Evolutionary conservation across 148 eudicot genomes (phyloP).

Genomic region (Heliosperma pusillum): DNA sequence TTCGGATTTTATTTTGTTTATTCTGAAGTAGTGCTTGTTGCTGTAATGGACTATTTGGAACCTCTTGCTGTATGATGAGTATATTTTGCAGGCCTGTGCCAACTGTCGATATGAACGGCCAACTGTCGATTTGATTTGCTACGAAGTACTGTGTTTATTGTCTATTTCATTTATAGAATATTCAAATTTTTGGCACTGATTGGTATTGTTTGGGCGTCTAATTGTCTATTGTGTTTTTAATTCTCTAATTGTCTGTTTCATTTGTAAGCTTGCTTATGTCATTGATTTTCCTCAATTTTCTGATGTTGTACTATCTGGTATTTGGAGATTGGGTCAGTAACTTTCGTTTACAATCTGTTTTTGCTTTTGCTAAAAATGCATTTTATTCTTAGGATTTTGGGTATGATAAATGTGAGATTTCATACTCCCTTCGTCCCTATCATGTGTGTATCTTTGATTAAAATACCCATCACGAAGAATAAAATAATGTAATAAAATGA

Average conservation of each 20-base stretch:
- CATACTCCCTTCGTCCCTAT: no score
- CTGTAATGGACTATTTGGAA: neutral
- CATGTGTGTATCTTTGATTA: no score
- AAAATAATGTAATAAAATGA: no score
- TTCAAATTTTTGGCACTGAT: neutral
- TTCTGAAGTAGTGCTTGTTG: neutral
- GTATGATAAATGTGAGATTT: neutral
- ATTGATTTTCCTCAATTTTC: no score
- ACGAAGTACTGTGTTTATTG: neutral
- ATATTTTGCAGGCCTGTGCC: neutral
- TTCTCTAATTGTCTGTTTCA: neutral
- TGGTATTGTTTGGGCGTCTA: neutral
- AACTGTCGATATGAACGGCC: neutral
- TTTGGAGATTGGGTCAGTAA: neutral
- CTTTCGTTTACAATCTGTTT: neutral
- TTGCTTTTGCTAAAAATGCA: neutral
- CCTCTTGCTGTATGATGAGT: neutral
- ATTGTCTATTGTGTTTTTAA: neutral
- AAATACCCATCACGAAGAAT: no score
- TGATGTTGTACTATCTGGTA: neutral
- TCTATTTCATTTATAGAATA: neutral
- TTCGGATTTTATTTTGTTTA: neutral
- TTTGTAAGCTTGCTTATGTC: neutral
- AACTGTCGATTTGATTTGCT: neutral
- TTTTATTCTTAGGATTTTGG: conserved; percentile 4